Base-by-base conservation (phyloP, 805 yeast species). In the Ogataea chonburiensis region DNA sequence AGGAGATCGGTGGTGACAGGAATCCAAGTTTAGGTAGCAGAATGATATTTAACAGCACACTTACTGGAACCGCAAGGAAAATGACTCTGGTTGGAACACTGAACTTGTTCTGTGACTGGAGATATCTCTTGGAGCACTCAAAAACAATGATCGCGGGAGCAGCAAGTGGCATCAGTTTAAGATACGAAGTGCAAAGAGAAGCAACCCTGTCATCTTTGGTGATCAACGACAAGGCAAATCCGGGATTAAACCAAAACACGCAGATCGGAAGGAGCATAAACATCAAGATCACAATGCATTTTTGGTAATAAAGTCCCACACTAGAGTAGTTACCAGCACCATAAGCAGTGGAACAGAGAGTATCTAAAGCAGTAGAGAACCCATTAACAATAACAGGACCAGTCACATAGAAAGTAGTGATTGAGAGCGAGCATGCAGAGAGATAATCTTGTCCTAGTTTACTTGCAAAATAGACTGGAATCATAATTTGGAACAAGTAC, bases 301-400 rank as follows among this genome's bases (percentile, higher is more conserved):
- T 66, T 45, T 78, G 70, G 49, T 79, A 75, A 48, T 81, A 76
- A 9, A 79, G 57, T 0, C 91, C 91, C 10, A 83, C 89, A 44
- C 69, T 54, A 43, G 68, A 67, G 52, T 66, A 75, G 49, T 81
- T 78, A 34, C 67, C 68, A 21, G 84, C 73, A 15, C 91, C 89
- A 53, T 61, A 81, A 0, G 88, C 81, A 53, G 83, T 87, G 2
- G 88, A 79, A 55, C 89, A 82, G 12, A 83, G 62, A 0, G 89
- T 83, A 51, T 83, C 89, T 43, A 83, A 64, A 45, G 86, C 74
- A 0, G 91, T 81, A 12, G 85, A 69, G 5, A 81, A 73, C 3
- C 89, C 91, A 55, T 81, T 85, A 41, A 83, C 73, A 3, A 82
- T 66, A 16, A 85, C 82, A 38, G 81, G 75, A 0, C 87, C 89